Base-by-base conservation (phyloP, 2,329 filamentous ascomycete species). In the Whalleya microplaca region DNA sequence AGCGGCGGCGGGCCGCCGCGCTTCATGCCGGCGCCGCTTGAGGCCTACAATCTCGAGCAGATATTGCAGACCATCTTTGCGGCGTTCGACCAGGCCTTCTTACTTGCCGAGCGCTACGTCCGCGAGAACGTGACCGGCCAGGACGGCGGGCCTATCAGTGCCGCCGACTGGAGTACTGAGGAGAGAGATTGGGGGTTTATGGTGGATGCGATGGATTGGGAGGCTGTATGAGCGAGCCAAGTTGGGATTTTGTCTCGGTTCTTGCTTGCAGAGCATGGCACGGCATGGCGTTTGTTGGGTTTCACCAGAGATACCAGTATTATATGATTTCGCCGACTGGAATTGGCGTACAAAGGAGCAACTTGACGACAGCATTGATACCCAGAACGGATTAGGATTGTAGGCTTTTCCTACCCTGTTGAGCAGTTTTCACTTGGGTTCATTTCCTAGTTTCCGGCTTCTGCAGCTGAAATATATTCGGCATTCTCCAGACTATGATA, bases 131-230 rank as follows among this genome's bases (percentile, higher is more conserved):
- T 27, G 9, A 27, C 23, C 4, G 23, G 23, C 23, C 23, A 9
- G 23, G 23, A 55, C 21, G 48, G 51, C 12, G 42, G 60, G 12
- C 59, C 58, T 12, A 50, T 61, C 27, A 59, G 55, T 21, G 54
- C 45, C 12, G 58, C 59, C 6, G 57, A 70, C 56, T 64, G 65
- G 59, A 48, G 52, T 43, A 61, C 65, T 1, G 69, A 75, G 16
- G 76, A 79, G 53, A 74, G 75, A 8, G 76, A 80, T 55, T 85
- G 81, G 80, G 78, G 76, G 21, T 84, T 84, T 55, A 84, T 85
- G 71, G 78, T 82, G 2, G 83, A 85, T 59, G 82, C 81, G 1
- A 85, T 84, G 82, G 82, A 85, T 56, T 84, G 81, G 82, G 79
- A 84, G 66, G 74, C 73, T 7, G 70, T 70, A 45, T 72, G 65